phyloP scores from a whole-genome alignment of 2,329 filamentous ascomycete species.

The Alternaria gaisen region DNA sequence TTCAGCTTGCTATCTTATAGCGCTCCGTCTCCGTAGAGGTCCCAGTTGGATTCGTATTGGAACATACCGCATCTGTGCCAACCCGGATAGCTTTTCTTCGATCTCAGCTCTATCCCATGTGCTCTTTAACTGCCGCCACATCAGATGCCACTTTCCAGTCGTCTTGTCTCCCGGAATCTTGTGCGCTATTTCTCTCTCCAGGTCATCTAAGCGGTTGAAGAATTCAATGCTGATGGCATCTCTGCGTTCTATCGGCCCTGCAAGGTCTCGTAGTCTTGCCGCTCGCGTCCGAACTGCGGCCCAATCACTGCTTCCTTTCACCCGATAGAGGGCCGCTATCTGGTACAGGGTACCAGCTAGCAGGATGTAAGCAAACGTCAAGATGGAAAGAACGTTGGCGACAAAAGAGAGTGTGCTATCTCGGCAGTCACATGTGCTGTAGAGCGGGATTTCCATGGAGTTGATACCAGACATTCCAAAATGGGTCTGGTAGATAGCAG shows the following conservation, averaged over 20 bases:
- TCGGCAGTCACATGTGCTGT: not conserved
- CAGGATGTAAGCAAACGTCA: too few relatives aligned
- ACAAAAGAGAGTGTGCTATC: too few relatives aligned
- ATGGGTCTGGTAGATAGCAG: too few relatives aligned
- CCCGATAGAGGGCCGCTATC: not conserved
- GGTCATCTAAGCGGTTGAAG: too few relatives aligned
- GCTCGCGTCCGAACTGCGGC: not conserved
- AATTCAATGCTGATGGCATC: not conserved
- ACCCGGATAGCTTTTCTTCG: not conserved
- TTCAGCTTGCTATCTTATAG: not conserved
- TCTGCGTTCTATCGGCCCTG: slow-evolving; percentile 1
- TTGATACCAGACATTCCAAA: too few relatives aligned
- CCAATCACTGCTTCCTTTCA: not conserved
- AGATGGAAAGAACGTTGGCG: too few relatives aligned
- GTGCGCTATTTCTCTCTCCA: not conserved
- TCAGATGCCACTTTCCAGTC: slow-evolving; percentile 5
- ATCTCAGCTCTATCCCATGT: slow-evolving; percentile 1
- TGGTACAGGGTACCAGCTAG: too few relatives aligned
- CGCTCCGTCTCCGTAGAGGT: too few relatives aligned
- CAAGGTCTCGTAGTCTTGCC: not conserved
- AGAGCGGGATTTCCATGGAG: too few relatives aligned
- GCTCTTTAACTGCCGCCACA: slow-evolving; percentile 1
- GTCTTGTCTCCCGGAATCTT: not conserved
- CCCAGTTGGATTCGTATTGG: too few relatives aligned
- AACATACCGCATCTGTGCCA: not conserved